Base-by-base conservation (phyloP, 768 basidiomycete species). In the Coprinopsis strossmayeri region DNA sequence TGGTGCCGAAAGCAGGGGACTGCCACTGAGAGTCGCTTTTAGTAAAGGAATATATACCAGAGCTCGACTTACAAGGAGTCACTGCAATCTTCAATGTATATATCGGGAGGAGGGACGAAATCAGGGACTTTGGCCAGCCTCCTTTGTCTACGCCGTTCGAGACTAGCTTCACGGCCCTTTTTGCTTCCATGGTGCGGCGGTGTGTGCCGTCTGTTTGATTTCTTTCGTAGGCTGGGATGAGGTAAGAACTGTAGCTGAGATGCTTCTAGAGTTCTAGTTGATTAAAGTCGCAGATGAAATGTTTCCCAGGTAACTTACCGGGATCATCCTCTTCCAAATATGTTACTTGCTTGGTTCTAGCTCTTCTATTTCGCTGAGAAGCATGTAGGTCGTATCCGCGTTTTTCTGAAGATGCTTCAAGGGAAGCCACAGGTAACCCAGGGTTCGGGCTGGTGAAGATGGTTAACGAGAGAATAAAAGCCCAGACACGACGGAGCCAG, bases 401-500 rank as follows among this genome's bases (percentile, higher is more conserved):
- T 32, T 45, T 45, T 27, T 45, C 43, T 23, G 26, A 5, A 4
- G 41, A 38, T 13, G 9, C 20, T 7, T 26, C 5, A 4, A 5
- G 43, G 15, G 25, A 28, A 3, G 25, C 9, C 17, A 11, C 27
- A 5, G 43, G 43, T 11, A 45, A 20, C 4, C 43, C 43, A 11
- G 43, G 43, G 12, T 32, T 45, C 3, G n/a, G 43, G 18, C 27
- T 45, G 9, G 43, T 45, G 18, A 45, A 45, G 12, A 45, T 32
- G 7, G 27, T 18, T 20, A 45, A 18, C 7, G 43, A 45, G 27
- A 7, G 18, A 9, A 45, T 28, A 20, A 45, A 45, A n/a, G 43
- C 20, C 43, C 43, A 45, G 43, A 45, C 27, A 13, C 43, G 43
- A 12, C 20, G 43, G n/a, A 45, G n/a, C 43, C 25, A 45, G 18